Conservation (phyloP, 2,329 filamentous ascomycete genomes). For the Zymoseptoria brevis region DNA sequence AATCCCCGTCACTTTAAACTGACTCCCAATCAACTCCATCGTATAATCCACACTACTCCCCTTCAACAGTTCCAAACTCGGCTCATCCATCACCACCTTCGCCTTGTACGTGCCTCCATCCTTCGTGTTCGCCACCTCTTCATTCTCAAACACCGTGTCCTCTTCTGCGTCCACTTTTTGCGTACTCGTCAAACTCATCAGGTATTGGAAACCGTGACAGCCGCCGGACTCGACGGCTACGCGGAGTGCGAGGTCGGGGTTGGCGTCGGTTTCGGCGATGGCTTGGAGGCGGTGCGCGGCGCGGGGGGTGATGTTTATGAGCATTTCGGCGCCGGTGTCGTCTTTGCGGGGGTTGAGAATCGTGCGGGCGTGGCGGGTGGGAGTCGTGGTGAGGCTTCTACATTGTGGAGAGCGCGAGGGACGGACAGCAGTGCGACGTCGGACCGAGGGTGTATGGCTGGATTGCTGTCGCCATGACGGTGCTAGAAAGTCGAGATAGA, state of each 20-base stretch:
- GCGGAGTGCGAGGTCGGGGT: constrained; percentile 77
- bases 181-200: constrained; percentile 70
- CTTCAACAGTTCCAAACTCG: constrained; percentile 78
- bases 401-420: not conserved
- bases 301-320: constrained; percentile 72
- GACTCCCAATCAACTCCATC: constrained; percentile 85
- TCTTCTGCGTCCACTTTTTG: constrained; percentile 59
- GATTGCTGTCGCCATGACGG: constrained; percentile 20
- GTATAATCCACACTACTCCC: constrained; percentile 96
- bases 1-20: constrained; percentile 96
- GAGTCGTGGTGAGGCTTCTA: constrained; percentile 12
- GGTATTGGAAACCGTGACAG: constrained; percentile 95
- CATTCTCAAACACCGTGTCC: constrained; percentile 77
- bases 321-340: constrained; percentile 77
- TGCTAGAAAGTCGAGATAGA: constrained; percentile 31
- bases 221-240: constrained; percentile 89
- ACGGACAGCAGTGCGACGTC: not conserved
- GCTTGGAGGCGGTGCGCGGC: constrained; percentile 67
- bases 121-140: constrained; percentile 27
- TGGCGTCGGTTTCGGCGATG: constrained; percentile 47
- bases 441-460: not conserved
- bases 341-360: constrained; percentile 67
- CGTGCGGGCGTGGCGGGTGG: constrained; percentile 23
- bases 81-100: constrained; percentile 83
- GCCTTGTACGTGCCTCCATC: constrained; percentile 45